Conservation (phyloP, 2,329 filamentous ascomycete species). For the Xylaria digitata region DNA sequence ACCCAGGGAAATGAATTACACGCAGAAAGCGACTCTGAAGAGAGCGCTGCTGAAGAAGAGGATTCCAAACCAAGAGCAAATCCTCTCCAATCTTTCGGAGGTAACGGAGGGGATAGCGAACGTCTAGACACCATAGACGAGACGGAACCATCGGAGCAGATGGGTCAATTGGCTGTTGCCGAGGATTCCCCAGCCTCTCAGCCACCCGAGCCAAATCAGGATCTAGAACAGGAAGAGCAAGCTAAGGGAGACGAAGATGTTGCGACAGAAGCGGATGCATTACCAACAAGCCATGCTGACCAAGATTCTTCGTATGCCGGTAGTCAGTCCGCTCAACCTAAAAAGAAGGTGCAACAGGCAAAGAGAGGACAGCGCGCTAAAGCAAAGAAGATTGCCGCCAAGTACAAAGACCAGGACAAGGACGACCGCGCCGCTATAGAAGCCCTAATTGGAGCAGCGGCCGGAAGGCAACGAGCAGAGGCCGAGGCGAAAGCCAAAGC, state of each 20-base stretch:
- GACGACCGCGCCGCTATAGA: constrained; percentile 89
- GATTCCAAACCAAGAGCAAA: constrained; percentile 48
- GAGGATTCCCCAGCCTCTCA: constrained; percentile 23
- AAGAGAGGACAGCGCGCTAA: constrained; percentile 84
- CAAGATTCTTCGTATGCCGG: constrained; percentile 46
- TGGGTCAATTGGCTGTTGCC: constrained; percentile 37
- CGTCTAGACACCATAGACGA: constrained; percentile 37
- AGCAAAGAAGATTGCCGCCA: constrained; percentile 85
- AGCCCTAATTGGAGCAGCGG: constrained; percentile 82
- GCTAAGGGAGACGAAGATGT: constrained; percentile 47
- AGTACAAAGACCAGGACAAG: constrained; percentile 95
- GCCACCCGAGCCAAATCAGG: constrained; percentile 18
- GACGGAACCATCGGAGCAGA: constrained; percentile 40
- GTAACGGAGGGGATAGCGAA: constrained; percentile 45
- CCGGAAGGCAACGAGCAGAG: constrained; percentile 73
- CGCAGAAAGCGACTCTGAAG: constrained; percentile 49
- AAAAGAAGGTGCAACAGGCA: constrained; percentile 58
- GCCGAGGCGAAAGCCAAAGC: constrained; percentile 76
- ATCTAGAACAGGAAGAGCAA: constrained; percentile 52
- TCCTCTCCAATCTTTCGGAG: constrained; percentile 50
- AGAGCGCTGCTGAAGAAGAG: constrained; percentile 40
- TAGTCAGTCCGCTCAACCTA: constrained; percentile 43
- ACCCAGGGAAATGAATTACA: constrained; percentile 45
- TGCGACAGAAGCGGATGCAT: constrained; percentile 43
- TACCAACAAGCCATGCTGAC: constrained; percentile 47